These are phyloP conservation scores for Cyclocybe aegerita DNA, from an alignment of 768 basidiomycete species.

Conservation along the genomic window DNA sequence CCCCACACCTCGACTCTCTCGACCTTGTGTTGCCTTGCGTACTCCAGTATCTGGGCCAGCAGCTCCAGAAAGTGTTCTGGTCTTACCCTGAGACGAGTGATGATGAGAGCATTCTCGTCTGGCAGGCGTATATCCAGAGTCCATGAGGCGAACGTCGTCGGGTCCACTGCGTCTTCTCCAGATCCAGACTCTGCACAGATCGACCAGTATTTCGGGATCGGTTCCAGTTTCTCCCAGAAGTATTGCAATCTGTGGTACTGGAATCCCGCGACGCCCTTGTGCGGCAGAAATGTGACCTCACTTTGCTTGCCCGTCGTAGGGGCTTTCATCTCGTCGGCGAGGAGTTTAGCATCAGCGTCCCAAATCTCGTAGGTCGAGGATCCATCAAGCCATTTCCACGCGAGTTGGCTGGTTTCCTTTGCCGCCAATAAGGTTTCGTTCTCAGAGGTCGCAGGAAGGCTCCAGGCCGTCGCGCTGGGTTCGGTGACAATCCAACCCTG, in stretches of 20 bases:
- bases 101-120: constrained; percentile 13
- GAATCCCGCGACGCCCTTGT: constrained; percentile 26
- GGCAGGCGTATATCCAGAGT: constrained; percentile 18
- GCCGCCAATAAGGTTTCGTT: constrained; percentile 1
- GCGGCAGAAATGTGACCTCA: constrained; percentile 24
- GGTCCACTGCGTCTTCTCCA: neutral
- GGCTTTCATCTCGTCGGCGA: constrained; percentile 29
- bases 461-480: constrained; percentile 37
- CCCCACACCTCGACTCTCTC: constrained; percentile 48
- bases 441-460: constrained; percentile 8
- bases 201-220: constrained; percentile 12
- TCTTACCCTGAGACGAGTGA: constrained; percentile 26
- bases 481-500: constrained; percentile 42
- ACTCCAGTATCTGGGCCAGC: constrained; percentile 27
- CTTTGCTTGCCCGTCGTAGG: constrained; percentile 4
- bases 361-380: constrained; percentile 31
- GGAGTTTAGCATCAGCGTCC: constrained; percentile 35
- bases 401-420: neutral
- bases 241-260: constrained; percentile 20
- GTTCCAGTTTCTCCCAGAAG: constrained; percentile 15
- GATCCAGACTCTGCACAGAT: neutral
- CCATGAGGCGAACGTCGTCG: constrained; percentile 25
- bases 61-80: constrained; percentile 30
- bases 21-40: constrained; percentile 22
- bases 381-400: constrained; percentile 29